A percentile compares a stretch with the other conserved stretches of the same genome.
These are phyloP conservation scores for Penstemon newberryi DNA, from an alignment of 257 asterid genomes.

Conservation along the genomic window DNA sequence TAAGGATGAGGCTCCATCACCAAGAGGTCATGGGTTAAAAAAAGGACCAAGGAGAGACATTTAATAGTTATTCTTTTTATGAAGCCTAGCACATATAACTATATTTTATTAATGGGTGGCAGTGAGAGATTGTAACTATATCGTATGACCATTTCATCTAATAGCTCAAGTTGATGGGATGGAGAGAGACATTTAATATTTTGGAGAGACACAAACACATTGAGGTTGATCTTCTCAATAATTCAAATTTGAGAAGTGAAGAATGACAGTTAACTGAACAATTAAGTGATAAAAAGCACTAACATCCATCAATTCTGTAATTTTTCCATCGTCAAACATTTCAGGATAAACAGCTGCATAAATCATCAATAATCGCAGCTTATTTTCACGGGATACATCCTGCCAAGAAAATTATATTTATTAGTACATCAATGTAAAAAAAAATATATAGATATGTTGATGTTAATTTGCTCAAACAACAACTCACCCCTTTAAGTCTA, in stretches of 20 bases:
- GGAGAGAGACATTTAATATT: no score
- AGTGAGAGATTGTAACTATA: no score
- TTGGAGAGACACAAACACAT: background rate
- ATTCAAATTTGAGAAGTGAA: slow-evolving; percentile 4
- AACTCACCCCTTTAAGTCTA: slow-evolving; percentile 66
- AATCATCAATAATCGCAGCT: slow-evolving; percentile 92
- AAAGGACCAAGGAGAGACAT: no score
- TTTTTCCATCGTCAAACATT: slow-evolving; percentile 86
- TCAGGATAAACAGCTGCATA: slow-evolving; percentile 94
- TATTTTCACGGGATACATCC: slow-evolving; percentile 85
- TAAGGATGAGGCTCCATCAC: no score
- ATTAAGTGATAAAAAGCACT: background rate
- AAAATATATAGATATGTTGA: background rate
- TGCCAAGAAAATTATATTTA: slow-evolving; percentile 38
- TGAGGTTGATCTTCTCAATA: slow-evolving; percentile 10
- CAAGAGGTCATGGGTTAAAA: no score
- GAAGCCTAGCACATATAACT: no score
- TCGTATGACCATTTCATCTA: no score
- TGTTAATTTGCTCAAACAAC: slow-evolving; percentile 15
- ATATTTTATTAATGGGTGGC: no score
- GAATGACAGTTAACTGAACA: background rate
- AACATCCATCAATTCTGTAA: slow-evolving; percentile 92
- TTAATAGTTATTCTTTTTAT: no score
- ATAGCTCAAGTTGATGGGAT: no score
- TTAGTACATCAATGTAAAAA: slow-evolving; percentile 14